These are phyloP conservation scores for Pseudoscleropodium purum DNA, from an alignment of 225 moss, liverwort and hornwort species.

Conservation along the genomic window DNA sequence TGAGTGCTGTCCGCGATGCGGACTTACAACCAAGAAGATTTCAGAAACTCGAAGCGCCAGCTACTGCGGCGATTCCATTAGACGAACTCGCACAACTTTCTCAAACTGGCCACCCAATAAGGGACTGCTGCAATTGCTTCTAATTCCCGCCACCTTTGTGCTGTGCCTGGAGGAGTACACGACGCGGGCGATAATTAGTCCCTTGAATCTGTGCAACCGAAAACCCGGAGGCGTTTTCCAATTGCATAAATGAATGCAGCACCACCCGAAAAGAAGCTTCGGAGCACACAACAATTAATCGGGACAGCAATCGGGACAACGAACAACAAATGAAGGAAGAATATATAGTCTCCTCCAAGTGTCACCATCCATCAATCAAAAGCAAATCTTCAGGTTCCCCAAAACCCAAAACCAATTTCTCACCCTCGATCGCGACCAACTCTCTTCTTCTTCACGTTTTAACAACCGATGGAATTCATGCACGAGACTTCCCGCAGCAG, in stretches of 20 bases:
- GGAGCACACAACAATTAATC: background rate
- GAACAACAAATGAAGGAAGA: background rate
- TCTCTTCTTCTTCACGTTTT: background rate
- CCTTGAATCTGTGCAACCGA: background rate
- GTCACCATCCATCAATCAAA: background rate
- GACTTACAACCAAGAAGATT: background rate
- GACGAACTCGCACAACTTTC: background rate
- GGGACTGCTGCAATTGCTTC: background rate
- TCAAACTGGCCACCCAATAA: background rate
- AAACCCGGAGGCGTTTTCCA: background rate
- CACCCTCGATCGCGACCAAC: background rate
- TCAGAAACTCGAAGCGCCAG: background rate
- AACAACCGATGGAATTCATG: background rate
- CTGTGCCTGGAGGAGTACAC: background rate
- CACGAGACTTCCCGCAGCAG: background rate
- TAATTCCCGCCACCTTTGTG: background rate
- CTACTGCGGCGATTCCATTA: background rate
- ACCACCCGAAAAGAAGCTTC: background rate
- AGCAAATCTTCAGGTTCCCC: background rate
- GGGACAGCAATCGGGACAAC: background rate
- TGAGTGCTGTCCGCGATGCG: background rate
- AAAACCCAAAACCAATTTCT: background rate
- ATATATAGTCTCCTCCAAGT: background rate
- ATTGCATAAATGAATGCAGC: background rate
- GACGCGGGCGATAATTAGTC: background rate